Conservation (phyloP, 176 grass and related monocot species). For the Zoysia pacifica region DNA sequence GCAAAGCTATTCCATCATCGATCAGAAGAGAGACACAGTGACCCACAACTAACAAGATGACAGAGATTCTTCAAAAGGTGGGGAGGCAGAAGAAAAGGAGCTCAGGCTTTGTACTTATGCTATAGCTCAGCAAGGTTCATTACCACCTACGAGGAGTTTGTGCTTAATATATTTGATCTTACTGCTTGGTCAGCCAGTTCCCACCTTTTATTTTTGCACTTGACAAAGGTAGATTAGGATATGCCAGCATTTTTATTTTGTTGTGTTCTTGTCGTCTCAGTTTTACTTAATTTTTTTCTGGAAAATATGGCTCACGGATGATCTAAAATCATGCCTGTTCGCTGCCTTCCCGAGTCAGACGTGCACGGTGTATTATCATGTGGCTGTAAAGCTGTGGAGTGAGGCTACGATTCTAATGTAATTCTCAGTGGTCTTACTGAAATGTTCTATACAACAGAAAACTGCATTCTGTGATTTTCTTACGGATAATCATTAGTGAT, state of each 20-base stretch:
- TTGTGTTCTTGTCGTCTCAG: not conserved
- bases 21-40: slow-evolving; percentile 84
- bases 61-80: slow-evolving; percentile 27
- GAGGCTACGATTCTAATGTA: slow-evolving; percentile 32
- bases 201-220: slow-evolving; percentile 41
- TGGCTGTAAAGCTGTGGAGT: slow-evolving; percentile 21
- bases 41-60: slow-evolving; percentile 62
- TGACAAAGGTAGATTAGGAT: slow-evolving; percentile 39
- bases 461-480: slow-evolving; percentile 36
- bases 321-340: slow-evolving; percentile 19
- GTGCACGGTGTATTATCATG: slow-evolving; percentile 34
- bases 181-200: slow-evolving; percentile 14
- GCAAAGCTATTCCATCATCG: slow-evolving; percentile 97
- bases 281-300: slow-evolving; percentile 51
- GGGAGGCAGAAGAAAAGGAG: slow-evolving; percentile 18
- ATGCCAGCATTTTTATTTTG: slow-evolving; percentile 42
- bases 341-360: slow-evolving; percentile 8
- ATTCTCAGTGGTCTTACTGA: slow-evolving; percentile 29
- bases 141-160: not conserved
- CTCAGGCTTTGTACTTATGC: slow-evolving; percentile 27
- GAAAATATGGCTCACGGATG: slow-evolving; percentile 18
- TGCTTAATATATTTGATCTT: slow-evolving; percentile 22
- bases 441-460: slow-evolving; percentile 49
- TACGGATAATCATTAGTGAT: not conserved
- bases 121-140: slow-evolving; percentile 21